A percentile compares a stretch with the other conserved stretches of the same genome.
Evolutionary conservation across 2,329 filamentous ascomycete species (phyloP).

Genomic region (Trichoderma sp.): DNA sequence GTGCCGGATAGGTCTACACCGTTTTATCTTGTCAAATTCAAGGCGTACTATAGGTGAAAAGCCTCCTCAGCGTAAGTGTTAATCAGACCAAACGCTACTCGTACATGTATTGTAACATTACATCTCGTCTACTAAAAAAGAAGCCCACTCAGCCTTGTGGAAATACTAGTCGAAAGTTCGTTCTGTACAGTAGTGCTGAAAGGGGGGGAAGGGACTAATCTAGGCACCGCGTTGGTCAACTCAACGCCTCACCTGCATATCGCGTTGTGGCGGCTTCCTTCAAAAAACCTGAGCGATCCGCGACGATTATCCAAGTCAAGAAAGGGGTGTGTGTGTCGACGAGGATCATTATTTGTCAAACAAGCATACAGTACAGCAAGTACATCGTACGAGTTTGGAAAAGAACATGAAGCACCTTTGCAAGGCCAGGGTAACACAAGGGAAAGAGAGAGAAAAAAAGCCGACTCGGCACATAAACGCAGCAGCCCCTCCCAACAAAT

Average conservation of each 20-base stretch:
- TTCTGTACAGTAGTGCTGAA: neutral
- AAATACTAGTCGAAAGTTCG: neutral
- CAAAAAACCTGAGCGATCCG: neutral
- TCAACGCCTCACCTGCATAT: neutral
- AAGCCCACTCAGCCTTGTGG: neutral
- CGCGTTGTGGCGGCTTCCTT: neutral
- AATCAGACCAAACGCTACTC: neutral
- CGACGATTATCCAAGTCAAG: neutral
- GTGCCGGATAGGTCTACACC: neutral
- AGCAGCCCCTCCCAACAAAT: neutral
- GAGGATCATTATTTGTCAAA: neutral
- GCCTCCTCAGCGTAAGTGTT: neutral
- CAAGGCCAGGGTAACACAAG: neutral
- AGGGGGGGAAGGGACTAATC: too few species aligned
- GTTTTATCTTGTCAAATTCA: neutral
- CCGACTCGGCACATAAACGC: neutral
- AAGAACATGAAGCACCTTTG: neutral
- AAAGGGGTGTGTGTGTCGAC: neutral
- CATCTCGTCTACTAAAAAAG: neutral
- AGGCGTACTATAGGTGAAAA: neutral
- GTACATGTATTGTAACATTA: neutral
- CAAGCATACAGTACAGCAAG: neutral
- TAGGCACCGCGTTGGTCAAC: neutral
- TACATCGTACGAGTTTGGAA: neutral
- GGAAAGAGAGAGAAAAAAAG: neutral